Percentiles rank a stretch among this genome's conserved stretches.
Conservation (phyloP, 2,329 filamentous ascomycete genomes). For the Fusarium haematococcum region DNA sequence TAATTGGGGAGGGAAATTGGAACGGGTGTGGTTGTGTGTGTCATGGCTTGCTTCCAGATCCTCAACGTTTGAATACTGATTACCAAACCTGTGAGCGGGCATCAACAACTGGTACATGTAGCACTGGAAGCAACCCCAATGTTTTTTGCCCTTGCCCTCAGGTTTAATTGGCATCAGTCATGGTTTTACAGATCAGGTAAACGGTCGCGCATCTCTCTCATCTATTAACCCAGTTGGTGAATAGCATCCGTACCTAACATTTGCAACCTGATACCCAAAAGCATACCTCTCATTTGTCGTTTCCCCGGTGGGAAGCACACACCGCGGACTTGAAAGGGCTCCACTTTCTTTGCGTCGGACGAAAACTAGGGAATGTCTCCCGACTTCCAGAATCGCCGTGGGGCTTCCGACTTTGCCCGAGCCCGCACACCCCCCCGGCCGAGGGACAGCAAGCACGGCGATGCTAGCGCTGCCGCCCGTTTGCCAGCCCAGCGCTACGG, state of each 20-base stretch:
- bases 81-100: background rate
- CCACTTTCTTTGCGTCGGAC: conserved; percentile 36
- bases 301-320: background rate
- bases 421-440: conserved; percentile 2
- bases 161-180: conserved; percentile 29
- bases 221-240: conserved; percentile 1
- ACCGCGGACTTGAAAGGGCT: conserved; percentile 1
- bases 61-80: conserved; percentile 23
- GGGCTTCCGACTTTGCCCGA: conserved; percentile 43
- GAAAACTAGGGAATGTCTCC: conserved; percentile 39
- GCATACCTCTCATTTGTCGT: conserved; percentile 24
- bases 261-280: conserved; percentile 9
- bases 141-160: background rate
- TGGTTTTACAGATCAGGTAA: conserved; percentile 21
- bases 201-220: conserved; percentile 16
- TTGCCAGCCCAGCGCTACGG: conserved; percentile 32
- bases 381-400: conserved; percentile 38
- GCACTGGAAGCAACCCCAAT: background rate
- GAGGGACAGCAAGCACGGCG: conserved; percentile 3
- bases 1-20: conserved; percentile 14
- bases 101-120: background rate
- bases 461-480: conserved; percentile 38
- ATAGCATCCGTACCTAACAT: conserved; percentile 3
- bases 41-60: conserved; percentile 11
- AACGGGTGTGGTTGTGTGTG: conserved; percentile 10